These are phyloP conservation scores for Irpex sp. DNA, from an alignment of 1,284 basidiomycete genomes.

Conservation along the genomic window DNA sequence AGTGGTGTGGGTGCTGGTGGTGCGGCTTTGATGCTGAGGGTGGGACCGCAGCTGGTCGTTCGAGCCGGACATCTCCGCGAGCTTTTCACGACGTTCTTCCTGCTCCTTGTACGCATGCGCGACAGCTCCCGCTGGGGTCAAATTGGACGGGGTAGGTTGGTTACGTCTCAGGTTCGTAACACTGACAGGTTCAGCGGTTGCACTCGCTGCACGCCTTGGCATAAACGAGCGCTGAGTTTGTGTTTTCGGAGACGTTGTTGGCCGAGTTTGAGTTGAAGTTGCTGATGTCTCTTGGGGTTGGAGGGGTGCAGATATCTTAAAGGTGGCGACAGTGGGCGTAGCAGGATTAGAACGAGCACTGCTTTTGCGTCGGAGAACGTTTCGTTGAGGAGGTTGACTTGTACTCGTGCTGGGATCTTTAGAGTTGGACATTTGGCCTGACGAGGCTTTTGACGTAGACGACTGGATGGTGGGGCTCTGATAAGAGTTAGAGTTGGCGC, in stretches of 20 bases:
- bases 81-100: constrained; percentile 32
- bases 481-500: background rate
- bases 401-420: constrained; percentile 13
- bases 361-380: constrained; percentile 43
- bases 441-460: constrained; percentile 8
- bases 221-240: background rate
- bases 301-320: constrained; percentile 7
- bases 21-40: background rate
- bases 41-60: constrained; percentile 12
- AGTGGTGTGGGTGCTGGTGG: background rate
- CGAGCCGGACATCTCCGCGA: constrained; percentile 23
- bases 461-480: background rate
- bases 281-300: constrained; percentile 13
- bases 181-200: constrained; percentile 12
- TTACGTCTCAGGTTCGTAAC: constrained; percentile 1
- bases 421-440: background rate
- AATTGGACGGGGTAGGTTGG: constrained; percentile 18
- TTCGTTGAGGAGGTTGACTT: constrained; percentile 27
- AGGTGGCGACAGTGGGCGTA: constrained; percentile 19
- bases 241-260: background rate
- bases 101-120: constrained; percentile 57
- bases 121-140: constrained; percentile 58
- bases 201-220: constrained; percentile 9
- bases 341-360: constrained; percentile 31
- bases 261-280: background rate